phyloP scores from a whole-genome alignment of 2,329 filamentous ascomycete genomes.

The Stagonosporopsis chrysanthemi region DNA sequence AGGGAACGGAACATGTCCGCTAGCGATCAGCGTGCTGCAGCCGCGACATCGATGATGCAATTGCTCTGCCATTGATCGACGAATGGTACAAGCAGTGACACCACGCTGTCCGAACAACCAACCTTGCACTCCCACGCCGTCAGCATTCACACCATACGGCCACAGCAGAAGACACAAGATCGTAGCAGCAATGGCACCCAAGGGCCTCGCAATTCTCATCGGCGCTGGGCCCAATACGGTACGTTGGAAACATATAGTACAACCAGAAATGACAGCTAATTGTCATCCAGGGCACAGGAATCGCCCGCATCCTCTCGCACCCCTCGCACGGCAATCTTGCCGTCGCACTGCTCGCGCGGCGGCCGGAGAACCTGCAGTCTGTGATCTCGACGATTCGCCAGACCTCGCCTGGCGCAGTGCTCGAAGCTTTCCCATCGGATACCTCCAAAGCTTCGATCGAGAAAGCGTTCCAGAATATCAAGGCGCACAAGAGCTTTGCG shows the following conservation, averaged over 20 bases:
- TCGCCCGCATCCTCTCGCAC: conserved; percentile 62
- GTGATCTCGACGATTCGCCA: conserved; percentile 54
- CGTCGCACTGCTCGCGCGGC: conserved; percentile 62
- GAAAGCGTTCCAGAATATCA: conserved; percentile 59
- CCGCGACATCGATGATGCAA: conserved; percentile 19
- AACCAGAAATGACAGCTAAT: not conserved
- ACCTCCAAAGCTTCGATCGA: conserved; percentile 57
- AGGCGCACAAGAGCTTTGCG: conserved; percentile 56
- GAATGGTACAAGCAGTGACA: not conserved
- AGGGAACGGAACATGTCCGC: not conserved
- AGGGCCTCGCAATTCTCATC: conserved; percentile 44
- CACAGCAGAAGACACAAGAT: not conserved
- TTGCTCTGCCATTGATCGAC: conserved; percentile 8
- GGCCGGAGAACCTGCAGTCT: conserved; percentile 54
- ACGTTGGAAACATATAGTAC: not conserved
- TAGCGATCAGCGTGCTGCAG: conserved; percentile 7
- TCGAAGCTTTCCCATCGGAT: conserved; percentile 62
- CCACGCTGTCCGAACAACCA: not conserved
- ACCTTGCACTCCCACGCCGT: not conserved
- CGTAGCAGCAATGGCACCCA: conserved; percentile 35
- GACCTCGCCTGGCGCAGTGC: conserved; percentile 53
- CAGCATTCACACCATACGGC: not conserved
- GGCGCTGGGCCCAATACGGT: conserved; percentile 46
- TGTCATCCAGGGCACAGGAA: conserved; percentile 58
- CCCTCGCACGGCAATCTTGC: conserved; percentile 63